Evolutionary conservation across 169 alveolate species (phyloP).

Genomic region (Toxoplasma gondii): DNA sequence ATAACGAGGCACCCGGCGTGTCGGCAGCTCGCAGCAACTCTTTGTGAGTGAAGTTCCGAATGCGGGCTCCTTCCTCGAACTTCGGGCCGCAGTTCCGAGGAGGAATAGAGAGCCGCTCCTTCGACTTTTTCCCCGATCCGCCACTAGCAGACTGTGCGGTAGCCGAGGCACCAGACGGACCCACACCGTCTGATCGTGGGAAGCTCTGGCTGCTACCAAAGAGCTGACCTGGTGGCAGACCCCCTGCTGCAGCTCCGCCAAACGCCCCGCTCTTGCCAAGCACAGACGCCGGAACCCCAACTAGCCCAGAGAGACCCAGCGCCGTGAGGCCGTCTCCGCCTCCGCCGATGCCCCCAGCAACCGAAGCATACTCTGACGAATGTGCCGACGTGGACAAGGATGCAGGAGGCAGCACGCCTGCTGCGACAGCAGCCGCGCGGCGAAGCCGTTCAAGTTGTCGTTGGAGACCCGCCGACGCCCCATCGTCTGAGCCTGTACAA

Average conservation of each 20-base stretch:
- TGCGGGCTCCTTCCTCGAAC: constrained; percentile 65
- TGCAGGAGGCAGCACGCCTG: not conserved
- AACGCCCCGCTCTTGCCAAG: not conserved
- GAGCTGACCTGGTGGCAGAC: not conserved
- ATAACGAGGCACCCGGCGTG: constrained; percentile 55
- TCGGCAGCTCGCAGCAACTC: constrained; percentile 70
- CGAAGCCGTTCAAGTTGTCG: not conserved
- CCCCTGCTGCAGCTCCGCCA: not conserved
- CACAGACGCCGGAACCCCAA: too few relatives aligned
- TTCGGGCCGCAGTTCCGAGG: constrained; percentile 63
- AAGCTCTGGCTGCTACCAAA: not conserved
- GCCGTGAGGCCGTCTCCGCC: not conserved
- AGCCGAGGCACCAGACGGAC: not conserved
- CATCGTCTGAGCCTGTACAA: not conserved
- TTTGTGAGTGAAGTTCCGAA: constrained; percentile 68
- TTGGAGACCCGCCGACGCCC: not conserved
- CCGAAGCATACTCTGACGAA: not conserved
- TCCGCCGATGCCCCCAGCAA: not conserved
- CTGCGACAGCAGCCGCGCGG: constrained; percentile 10
- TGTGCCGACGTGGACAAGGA: not conserved
- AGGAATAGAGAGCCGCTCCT: constrained; percentile 26
- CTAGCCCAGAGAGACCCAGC: too few relatives aligned
- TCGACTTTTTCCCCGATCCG: not conserved
- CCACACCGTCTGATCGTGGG: not conserved
- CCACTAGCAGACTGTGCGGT: not conserved